phyloP scores from a whole-genome alignment of 345 rosid species.

The Aquilaria sinensis region DNA sequence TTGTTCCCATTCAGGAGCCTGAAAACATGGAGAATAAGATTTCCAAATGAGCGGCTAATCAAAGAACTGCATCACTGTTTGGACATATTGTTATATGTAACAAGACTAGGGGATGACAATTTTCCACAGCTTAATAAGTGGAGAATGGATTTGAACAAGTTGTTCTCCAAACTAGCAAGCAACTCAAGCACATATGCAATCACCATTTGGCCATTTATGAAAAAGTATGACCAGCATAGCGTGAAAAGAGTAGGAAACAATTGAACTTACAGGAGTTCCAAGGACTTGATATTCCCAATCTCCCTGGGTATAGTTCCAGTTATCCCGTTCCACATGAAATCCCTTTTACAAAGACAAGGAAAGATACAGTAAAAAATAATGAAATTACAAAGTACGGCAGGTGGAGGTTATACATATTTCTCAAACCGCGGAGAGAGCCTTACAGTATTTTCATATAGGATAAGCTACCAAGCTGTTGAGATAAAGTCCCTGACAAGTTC shows the following conservation, averaged over 20 bases:
- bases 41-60: conserved; percentile 17
- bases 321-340: conserved; percentile 92
- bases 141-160: no score
- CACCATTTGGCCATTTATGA: no score
- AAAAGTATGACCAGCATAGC: no score
- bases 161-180: no score
- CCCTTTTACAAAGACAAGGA: conserved; percentile 38
- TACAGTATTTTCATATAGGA: conserved; percentile 64
- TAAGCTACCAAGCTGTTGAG: conserved; percentile 72
- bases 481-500: conserved; percentile 78
- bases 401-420: no score
- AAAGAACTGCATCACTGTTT: conserved; percentile 3
- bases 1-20: conserved; percentile 92
- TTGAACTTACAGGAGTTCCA: conserved; percentile 75
- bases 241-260: background rate
- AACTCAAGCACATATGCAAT: no score
- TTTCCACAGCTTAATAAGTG: no score
- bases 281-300: conserved; percentile 70
- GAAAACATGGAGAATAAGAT: conserved; percentile 21
- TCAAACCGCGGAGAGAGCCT: conserved; percentile 12
- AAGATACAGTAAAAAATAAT: conserved; percentile 11
- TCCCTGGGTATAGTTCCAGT: conserved; percentile 85
- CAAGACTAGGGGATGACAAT: background rate
- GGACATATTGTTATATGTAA: background rate
- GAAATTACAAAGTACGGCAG: background rate